A percentile compares a stretch with the other conserved stretches of the same genome.
Conservation (phyloP, 768 basidiomycete genomes). For the Pulveroboletus sp. region DNA sequence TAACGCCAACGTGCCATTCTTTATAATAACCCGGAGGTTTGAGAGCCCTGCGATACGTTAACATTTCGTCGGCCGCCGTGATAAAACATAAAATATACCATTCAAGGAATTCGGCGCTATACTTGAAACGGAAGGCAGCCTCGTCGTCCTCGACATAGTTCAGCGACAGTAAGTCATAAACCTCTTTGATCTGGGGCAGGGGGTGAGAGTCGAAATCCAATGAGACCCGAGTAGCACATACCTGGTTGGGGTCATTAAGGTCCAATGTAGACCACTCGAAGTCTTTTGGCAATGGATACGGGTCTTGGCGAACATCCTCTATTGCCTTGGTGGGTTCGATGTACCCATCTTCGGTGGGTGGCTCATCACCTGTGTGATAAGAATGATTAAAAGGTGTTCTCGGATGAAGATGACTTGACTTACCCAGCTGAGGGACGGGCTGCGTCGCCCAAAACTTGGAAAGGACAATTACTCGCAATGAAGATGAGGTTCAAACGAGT, state of each 20-base stretch:
- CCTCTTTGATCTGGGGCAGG: slow-evolving; percentile 68
- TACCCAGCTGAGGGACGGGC: slow-evolving; percentile 88
- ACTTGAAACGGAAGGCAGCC: slow-evolving; percentile 95
- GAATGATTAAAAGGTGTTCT: background rate
- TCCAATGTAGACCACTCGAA: slow-evolving; percentile 90
- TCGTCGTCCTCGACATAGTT: slow-evolving; percentile 98
- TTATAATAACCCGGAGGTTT: slow-evolving; percentile 89
- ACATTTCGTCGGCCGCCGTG: background rate
- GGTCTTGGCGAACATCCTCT: slow-evolving; percentile 81
- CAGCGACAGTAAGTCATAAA: slow-evolving; percentile 84
- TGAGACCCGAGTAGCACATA: slow-evolving; percentile 18
- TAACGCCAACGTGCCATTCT: slow-evolving; percentile 96
- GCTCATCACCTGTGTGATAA: slow-evolving; percentile 48
- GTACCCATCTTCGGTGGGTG: slow-evolving; percentile 71
- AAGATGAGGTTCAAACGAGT: slow-evolving; percentile 1
- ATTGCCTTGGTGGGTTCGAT: slow-evolving; percentile 79
- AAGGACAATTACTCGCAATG: slow-evolving; percentile 5
- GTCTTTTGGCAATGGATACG: slow-evolving; percentile 84
- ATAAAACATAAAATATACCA: slow-evolving; percentile 51
- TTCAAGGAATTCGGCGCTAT: slow-evolving; percentile 87
- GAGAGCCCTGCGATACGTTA: slow-evolving; percentile 62
- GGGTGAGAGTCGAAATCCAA: background rate
- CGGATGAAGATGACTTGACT: slow-evolving; percentile 4
- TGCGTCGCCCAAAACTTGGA: slow-evolving; percentile 94
- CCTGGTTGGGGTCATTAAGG: slow-evolving; percentile 71